phyloP scores from a whole-genome alignment of 2,329 filamentous ascomycete genomes.

The Phyllachora maydis region DNA sequence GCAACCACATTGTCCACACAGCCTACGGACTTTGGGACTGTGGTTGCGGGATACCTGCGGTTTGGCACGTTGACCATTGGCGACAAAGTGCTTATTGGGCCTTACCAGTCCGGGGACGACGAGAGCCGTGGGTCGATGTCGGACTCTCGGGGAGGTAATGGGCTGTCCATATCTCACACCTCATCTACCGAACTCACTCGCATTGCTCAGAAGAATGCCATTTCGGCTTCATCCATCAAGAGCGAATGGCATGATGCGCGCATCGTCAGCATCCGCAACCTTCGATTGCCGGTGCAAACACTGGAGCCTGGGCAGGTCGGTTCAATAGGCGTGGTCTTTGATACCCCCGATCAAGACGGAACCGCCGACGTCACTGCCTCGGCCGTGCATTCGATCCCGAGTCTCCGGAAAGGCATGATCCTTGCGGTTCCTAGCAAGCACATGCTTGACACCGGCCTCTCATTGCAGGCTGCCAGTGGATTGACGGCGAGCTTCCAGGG shows the following conservation, averaged over 20 bases:
- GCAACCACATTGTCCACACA: slow-evolving; percentile 16
- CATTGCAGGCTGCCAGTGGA: slow-evolving; percentile 43
- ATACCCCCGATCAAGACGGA: slow-evolving; percentile 14
- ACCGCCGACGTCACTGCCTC: slow-evolving; percentile 11
- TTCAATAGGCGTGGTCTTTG: slow-evolving; percentile 61
- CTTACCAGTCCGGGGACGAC: slow-evolving; percentile 42
- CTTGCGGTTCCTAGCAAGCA: slow-evolving; percentile 41
- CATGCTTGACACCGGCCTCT: slow-evolving; percentile 31
- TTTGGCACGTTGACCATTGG: slow-evolving; percentile 61
- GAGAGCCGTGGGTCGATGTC: slow-evolving; percentile 20
- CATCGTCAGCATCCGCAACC: slow-evolving; percentile 71
- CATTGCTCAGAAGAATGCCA: slow-evolving; percentile 28
- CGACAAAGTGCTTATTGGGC: slow-evolving; percentile 59
- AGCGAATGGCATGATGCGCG: slow-evolving; percentile 64
- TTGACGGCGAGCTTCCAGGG: slow-evolving; percentile 53
- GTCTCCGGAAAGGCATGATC: slow-evolving; percentile 65
- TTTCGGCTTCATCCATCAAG: slow-evolving; percentile 28
- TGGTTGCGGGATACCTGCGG: slow-evolving; percentile 71
- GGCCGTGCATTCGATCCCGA: slow-evolving; percentile 12
- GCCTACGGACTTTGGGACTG: slow-evolving; percentile 34
- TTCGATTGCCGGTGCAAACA: slow-evolving; percentile 61
- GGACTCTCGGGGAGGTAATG: slow-evolving; percentile 24
- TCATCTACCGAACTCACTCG: slow-evolving; percentile 30
- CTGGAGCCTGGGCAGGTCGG: slow-evolving; percentile 71
- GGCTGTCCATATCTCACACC: slow-evolving; percentile 29